These are phyloP conservation scores for Larix sibirica DNA, from an alignment of 83 land plant species.

Conservation along the genomic window DNA sequence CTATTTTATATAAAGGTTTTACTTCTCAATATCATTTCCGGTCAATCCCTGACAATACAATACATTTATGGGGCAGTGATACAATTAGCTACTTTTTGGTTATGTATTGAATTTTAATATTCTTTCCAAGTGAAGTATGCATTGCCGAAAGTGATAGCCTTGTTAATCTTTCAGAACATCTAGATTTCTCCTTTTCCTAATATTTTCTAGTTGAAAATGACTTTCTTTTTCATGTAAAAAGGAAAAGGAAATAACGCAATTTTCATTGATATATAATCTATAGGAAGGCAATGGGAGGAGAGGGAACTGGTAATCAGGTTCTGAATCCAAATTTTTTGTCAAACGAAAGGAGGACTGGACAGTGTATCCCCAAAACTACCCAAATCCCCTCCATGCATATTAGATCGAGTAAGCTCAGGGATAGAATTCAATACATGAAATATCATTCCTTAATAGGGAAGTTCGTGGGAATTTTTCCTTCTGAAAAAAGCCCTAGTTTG, in stretches of 20 bases:
- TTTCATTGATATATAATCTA: not conserved
- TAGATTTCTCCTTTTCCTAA: not conserved
- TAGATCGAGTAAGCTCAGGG: too few relatives aligned
- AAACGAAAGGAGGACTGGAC: too few relatives aligned
- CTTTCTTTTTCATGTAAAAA: not conserved
- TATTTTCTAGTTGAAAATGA: not conserved
- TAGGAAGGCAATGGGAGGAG: not conserved
- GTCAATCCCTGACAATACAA: not conserved
- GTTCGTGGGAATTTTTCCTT: too few relatives aligned
- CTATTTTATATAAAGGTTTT: not conserved
- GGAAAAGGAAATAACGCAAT: not conserved
- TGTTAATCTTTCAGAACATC: not conserved
- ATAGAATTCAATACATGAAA: too few relatives aligned
- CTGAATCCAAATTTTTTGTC: too few relatives aligned
- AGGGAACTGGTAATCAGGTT: too few relatives aligned
- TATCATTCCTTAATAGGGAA: too few relatives aligned
- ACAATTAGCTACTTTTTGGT: not conserved
- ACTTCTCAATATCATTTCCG: not conserved
- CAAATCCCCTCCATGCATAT: too few relatives aligned
- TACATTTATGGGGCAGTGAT: not conserved
- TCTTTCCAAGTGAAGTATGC: not conserved
- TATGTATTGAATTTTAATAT: not conserved
- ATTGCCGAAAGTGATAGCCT: not conserved
- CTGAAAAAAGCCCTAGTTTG: too few relatives aligned
- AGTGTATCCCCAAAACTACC: too few relatives aligned